These are phyloP conservation scores for Ettlia oleoabundans DNA, from an alignment of 139 green algal genomes.

Conservation along the genomic window DNA sequence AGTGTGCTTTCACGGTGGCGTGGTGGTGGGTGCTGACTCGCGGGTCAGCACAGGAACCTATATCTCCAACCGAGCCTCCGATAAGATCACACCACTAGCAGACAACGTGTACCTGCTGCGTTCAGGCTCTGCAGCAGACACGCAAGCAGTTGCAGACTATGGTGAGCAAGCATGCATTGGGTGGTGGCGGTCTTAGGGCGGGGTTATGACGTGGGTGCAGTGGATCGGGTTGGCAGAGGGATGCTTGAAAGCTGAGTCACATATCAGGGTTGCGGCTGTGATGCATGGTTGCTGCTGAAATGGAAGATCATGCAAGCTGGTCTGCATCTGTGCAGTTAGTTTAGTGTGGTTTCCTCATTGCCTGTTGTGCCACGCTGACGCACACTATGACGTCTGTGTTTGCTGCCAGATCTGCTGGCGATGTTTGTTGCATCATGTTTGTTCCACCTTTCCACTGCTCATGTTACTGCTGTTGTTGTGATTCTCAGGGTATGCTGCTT, in stretches of 20 bases:
- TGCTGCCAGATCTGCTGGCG: not conserved
- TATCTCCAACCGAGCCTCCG: slow-evolving; percentile 90
- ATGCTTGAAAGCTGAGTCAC: no score
- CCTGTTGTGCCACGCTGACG: no score
- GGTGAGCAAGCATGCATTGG: slow-evolving; percentile 53
- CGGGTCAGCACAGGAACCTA: slow-evolving; percentile 92
- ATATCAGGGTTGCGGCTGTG: no score
- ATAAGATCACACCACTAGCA: slow-evolving; percentile 92
- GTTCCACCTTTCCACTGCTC: not conserved
- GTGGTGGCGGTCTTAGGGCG: not conserved
- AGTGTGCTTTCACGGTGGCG: slow-evolving; percentile 82
- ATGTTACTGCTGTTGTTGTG: not conserved
- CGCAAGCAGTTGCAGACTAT: slow-evolving; percentile 88
- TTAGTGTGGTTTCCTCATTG: no score
- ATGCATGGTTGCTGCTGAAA: no score
- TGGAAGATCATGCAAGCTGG: not conserved
- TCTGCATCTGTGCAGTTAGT: not conserved
- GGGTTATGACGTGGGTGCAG: no score
- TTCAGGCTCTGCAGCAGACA: slow-evolving; percentile 90
- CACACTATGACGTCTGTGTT: no score
- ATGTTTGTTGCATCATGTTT: not conserved
- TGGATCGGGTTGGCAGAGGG: no score
- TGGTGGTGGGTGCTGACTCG: slow-evolving; percentile 92
- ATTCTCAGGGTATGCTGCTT: no score
- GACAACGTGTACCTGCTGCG: slow-evolving; percentile 86